Evolutionary conservation across 257 asterid genomes (phyloP).

Genomic region (Plantago elongata): DNA sequence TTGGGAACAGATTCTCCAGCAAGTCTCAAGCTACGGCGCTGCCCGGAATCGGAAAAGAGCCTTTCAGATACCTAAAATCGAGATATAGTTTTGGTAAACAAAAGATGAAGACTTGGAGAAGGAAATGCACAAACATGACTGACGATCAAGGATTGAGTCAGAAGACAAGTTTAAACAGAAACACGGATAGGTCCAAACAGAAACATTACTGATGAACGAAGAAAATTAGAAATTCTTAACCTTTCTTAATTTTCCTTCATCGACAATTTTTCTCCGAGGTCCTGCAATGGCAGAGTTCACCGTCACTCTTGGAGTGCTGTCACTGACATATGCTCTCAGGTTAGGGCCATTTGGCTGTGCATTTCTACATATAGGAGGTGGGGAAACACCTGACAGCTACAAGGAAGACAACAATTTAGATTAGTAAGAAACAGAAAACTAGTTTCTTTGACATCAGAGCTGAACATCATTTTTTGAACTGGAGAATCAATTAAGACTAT

Average conservation of each 20-base stretch:
- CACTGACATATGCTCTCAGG: slow-evolving; percentile 55
- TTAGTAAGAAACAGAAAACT: slow-evolving; percentile 13
- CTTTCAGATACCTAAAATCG: slow-evolving; percentile 84
- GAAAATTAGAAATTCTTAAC: slow-evolving; percentile 29
- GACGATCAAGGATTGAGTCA: slow-evolving; percentile 2
- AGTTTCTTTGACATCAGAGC: slow-evolving; percentile 9
- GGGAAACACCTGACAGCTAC: slow-evolving; percentile 87
- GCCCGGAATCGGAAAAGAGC: slow-evolving; percentile 88
- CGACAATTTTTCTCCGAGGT: slow-evolving; percentile 94
- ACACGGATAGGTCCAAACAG: background rate
- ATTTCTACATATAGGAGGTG: slow-evolving; percentile 86
- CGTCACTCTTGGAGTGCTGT: slow-evolving; percentile 59
- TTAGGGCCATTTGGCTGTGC: slow-evolving; percentile 57
- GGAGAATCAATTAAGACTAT: no score
- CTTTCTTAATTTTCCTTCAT: slow-evolving; percentile 94
- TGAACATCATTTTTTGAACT: background rate
- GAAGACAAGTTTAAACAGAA: slow-evolving; percentile 16
- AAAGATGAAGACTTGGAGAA: background rate
- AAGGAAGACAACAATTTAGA: slow-evolving; percentile 27
- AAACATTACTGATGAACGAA: background rate
- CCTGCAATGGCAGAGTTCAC: slow-evolving; percentile 63
- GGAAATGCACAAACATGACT: background rate
- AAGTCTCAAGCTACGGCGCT: slow-evolving; percentile 87
- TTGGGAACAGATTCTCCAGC: slow-evolving; percentile 67
- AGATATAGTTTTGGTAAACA: slow-evolving; percentile 27